Base-by-base conservation (phyloP, 2,329 filamentous ascomycete species). In the Ilyonectria robusta region DNA sequence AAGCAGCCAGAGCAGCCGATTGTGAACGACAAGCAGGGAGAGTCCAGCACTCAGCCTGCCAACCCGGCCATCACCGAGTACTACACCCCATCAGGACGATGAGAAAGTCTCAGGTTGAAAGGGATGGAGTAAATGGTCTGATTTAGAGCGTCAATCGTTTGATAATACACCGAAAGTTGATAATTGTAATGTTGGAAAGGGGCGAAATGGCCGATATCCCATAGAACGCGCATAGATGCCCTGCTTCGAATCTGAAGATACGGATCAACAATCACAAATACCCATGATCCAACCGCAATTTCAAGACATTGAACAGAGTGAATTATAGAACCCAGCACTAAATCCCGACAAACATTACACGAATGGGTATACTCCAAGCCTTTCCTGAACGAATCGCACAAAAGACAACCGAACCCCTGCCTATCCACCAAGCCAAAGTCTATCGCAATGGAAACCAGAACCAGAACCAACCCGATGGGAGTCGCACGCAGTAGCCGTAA, bases 281-380 rank as follows among this genome's bases (percentile, higher is more conserved):
- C 42, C 55, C 56, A 31, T 13, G 26, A 53, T 53, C n/a, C 29
- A 33, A 13, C 44, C 26, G 10, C 48, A 59, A 4, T 8, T 47
- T 19, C 26, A 26, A 7, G 42, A 42, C 35, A 9, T 44, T 21
- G 23, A 58, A 63, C 57, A 47, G 42, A 63, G 62, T 57, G 48
- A 63, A 59, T 67, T 60, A 62, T 61, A 35, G 35, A 55, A 62
- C 58, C 65, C 55, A 44, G 58, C 62, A 48, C 47, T 61, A 64
- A 29, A 66, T 59, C 67, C 65, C 53, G 66, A 67, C 59, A 69
- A 70, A 69, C 70, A 71, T 72, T 68, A 69, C 66, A 71, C 68
- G 65, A 70, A 69, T 67, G 71, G 72, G 72, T 74, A 74, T 74
- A 73, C 71, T 68, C 72, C 71, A 72, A 67, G 58, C 65, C 65